Conservation (phyloP, 495 filamentous ascomycete genomes). For the Pyrenula massariospora region DNA sequence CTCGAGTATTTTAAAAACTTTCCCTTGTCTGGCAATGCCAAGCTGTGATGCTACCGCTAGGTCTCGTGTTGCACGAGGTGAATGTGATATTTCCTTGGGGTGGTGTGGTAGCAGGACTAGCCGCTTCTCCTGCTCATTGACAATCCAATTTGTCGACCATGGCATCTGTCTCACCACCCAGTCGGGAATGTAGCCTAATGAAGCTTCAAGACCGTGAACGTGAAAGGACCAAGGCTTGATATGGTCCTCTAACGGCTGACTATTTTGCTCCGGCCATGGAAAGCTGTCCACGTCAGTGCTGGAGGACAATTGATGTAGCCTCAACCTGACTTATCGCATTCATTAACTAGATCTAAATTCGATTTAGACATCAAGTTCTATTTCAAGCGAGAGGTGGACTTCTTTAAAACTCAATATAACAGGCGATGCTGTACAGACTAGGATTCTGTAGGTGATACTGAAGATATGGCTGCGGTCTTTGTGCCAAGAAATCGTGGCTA, state of each 20-base stretch:
- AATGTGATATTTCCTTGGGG: constrained; percentile 33
- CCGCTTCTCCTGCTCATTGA: constrained; percentile 36
- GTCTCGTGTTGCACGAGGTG: no score
- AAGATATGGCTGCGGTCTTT: no score
- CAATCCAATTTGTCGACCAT: constrained; percentile 38
- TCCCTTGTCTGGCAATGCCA: constrained; percentile 47
- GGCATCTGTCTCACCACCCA: constrained; percentile 43
- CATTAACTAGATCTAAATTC: constrained; percentile 40
- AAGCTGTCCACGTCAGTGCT: constrained; percentile 34
- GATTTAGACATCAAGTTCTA: constrained; percentile 28
- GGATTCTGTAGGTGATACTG: no score
- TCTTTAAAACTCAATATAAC: no score
- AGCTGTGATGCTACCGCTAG: constrained; percentile 45
- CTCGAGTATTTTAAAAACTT: constrained; percentile 57
- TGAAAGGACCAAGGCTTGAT: constrained; percentile 42
- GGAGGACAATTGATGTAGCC: constrained; percentile 3
- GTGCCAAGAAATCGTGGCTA: no score
- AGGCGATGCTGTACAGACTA: no score
- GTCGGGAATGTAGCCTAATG: constrained; percentile 52
- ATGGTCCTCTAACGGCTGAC: constrained; percentile 32
- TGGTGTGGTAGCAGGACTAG: constrained; percentile 31
- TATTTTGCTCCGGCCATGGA: constrained; percentile 49
- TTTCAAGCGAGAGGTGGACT: neutral
- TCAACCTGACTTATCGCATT: constrained; percentile 50
- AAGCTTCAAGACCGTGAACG: constrained; percentile 34